Base-by-base conservation (phyloP, 768 basidiomycete species). In the Strobilomyces echinocephalus region DNA sequence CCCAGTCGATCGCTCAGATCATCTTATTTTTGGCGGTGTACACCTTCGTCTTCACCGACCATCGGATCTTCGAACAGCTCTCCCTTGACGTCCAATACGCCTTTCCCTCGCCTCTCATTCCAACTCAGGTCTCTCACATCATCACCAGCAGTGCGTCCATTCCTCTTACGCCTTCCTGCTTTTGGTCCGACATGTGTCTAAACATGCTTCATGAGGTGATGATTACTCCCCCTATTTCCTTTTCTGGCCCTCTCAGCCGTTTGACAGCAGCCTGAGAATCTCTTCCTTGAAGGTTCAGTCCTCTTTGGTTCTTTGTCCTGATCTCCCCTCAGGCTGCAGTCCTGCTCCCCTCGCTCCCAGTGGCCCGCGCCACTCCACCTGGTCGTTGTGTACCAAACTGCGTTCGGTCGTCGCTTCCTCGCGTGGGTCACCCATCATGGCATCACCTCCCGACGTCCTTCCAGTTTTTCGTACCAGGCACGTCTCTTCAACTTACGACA, bases 401-500 rank as follows among this genome's bases (percentile, higher is more conserved):
- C 9, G 9, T 26, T 39, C 38, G 5, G 9, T 20, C n/a, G 8
- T 20, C 18, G 18, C 30, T 42, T 43, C 0, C 4, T 30, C 1
- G 18, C 16, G 43, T 54, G 49, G 55, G 39, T 43, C 56, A 44
- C 50, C 30, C 30, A 24, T 24, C n/a, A n/a, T n/a, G n/a, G n/a
- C 28, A 28, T 28, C 30, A 30, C 30, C 30, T 30, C 21, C 35
- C 35, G 24, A 24, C 24, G 24, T 3, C 34, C 34, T 15, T 5
- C 1, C 5, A 16, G 15, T 36, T 15, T 49, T 46, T 38, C 34
- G 34, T 47, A 45, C 28, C 57, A 65, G 56, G 63, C 54, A 63
- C 60, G 15, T 28, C 40, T 1, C 8, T 34, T 36, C 46, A 36
- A 24, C 42, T 64, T 62, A 62, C 63, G 63, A 52, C 50, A 64